Conservation (phyloP, 31 red algal genomes). For the Odonthalia washingtoniensis region DNA sequence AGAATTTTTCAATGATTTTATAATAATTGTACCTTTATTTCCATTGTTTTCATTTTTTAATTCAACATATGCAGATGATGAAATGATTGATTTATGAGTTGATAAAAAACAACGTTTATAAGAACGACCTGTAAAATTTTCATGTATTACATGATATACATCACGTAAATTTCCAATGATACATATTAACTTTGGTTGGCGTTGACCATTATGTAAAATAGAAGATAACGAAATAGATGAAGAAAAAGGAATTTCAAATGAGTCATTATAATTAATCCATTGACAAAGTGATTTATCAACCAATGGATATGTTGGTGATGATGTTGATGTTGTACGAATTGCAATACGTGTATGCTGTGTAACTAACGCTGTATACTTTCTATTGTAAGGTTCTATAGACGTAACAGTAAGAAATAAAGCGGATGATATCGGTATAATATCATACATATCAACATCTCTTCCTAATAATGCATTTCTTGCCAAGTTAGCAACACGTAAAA, state of each 20-base stretch:
- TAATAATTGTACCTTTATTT: too few relatives aligned
- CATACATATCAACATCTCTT: slow-evolving; percentile 33
- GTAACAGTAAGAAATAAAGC: slow-evolving; percentile 13
- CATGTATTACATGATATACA: too few relatives aligned
- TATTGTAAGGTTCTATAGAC: not conserved
- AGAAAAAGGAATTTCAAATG: not conserved
- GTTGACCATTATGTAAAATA: too few relatives aligned
- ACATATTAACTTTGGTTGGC: too few relatives aligned
- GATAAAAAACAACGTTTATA: too few relatives aligned
- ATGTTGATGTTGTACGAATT: slow-evolving; percentile 18
- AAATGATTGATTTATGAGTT: too few relatives aligned
- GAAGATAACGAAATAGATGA: not conserved
- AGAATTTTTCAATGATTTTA: too few relatives aligned
- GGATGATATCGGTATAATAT: slow-evolving; percentile 38
- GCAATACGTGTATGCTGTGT: slow-evolving; percentile 37
- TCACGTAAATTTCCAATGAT: too few relatives aligned
- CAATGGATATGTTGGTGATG: not conserved
- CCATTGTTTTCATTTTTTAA: too few relatives aligned
- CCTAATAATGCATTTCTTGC: slow-evolving; percentile 27
- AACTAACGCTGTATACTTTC: not conserved
- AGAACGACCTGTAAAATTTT: too few relatives aligned
- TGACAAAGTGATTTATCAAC: not conserved
- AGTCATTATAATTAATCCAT: not conserved
- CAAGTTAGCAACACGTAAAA: slow-evolving; percentile 20
- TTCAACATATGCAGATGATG: too few relatives aligned